phyloP scores from a whole-genome alignment of 2,329 filamentous ascomycete species.

The Magnaporthales sp. region DNA sequence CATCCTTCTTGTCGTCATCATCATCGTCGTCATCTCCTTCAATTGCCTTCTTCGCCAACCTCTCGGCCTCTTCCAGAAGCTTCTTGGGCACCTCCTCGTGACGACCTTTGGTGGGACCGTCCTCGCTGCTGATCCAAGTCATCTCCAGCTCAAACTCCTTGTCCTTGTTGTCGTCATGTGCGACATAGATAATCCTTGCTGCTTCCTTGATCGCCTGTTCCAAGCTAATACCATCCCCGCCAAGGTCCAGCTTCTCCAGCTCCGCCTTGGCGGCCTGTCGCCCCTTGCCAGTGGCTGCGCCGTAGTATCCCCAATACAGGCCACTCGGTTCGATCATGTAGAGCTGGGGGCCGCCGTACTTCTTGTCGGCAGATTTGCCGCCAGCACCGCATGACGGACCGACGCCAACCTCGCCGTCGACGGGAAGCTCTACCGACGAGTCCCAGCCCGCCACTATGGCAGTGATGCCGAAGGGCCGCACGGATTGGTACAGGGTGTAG shows the following conservation, averaged over 20 bases:
- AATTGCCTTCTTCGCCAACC: constrained; percentile 80
- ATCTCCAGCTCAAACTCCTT: constrained; percentile 99
- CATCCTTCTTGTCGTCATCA: constrained; percentile 45
- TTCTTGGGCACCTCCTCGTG: constrained; percentile 92
- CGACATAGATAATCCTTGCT: constrained; percentile 91
- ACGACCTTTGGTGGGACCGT: constrained; percentile 84
- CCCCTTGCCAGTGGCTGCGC: constrained; percentile 93
- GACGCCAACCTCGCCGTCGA: constrained; percentile 82
- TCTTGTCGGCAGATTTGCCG: constrained; percentile 66
- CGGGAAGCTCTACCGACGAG: constrained; percentile 72
- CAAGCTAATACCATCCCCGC: constrained; percentile 65
- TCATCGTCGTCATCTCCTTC: constrained; percentile 84
- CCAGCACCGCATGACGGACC: constrained; percentile 75
- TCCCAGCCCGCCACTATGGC: constrained; percentile 93
- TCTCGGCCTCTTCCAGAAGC: constrained; percentile 83
- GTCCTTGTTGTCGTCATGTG: constrained; percentile 98
- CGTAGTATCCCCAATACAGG: constrained; percentile 98
- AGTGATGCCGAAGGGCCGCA: constrained; percentile 93
- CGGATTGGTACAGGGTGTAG: constrained; percentile 94
- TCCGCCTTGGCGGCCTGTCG: constrained; percentile 95
- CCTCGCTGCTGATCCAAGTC: constrained; percentile 86
- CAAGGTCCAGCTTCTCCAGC: constrained; percentile 92
- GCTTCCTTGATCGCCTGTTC: constrained; percentile 92
- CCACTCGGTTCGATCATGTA: constrained; percentile 99
- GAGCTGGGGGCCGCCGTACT: constrained; percentile 80